phyloP scores from a whole-genome alignment of 2,329 filamentous ascomycete species.

The Aspergillus neoniger region DNA sequence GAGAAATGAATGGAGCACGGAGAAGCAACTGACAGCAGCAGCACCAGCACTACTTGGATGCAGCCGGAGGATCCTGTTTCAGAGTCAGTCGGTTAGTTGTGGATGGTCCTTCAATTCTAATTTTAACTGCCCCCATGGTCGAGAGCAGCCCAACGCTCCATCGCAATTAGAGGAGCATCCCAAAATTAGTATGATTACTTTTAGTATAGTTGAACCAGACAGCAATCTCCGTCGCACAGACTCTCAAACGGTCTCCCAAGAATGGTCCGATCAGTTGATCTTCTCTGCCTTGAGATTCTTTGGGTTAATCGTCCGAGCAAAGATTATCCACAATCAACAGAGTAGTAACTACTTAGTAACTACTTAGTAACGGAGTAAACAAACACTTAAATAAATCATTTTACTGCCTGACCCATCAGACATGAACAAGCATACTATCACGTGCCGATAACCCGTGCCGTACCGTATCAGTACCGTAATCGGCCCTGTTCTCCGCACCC shows the following conservation, averaged over 20 bases:
- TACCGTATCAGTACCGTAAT: background rate
- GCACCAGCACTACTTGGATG: background rate
- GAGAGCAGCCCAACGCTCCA: slow-evolving; percentile 2
- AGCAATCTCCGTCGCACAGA: background rate
- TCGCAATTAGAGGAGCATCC: slow-evolving; percentile 1
- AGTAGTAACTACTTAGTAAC: no score
- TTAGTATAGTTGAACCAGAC: background rate
- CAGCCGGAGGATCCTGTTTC: slow-evolving; percentile 1
- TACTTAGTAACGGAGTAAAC: background rate
- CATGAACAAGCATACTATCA: background rate
- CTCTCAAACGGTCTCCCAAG: no score
- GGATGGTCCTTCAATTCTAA: slow-evolving; percentile 1
- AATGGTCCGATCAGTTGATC: no score
- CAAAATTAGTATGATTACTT: background rate
- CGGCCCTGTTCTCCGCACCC: background rate
- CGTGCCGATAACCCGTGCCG: background rate
- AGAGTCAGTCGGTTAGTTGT: slow-evolving; percentile 5
- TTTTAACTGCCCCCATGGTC: background rate
- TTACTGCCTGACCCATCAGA: background rate
- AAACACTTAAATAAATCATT: background rate
- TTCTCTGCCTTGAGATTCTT: background rate
- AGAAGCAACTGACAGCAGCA: slow-evolving; percentile 6
- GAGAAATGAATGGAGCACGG: background rate
- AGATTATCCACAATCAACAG: background rate
- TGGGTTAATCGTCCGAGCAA: background rate